Percentiles rank a stretch among this genome's conserved stretches.
Evolutionary conservation across 495 filamentous ascomycete species (phyloP).

Genomic region (Lentithecium fluviatile): DNA sequence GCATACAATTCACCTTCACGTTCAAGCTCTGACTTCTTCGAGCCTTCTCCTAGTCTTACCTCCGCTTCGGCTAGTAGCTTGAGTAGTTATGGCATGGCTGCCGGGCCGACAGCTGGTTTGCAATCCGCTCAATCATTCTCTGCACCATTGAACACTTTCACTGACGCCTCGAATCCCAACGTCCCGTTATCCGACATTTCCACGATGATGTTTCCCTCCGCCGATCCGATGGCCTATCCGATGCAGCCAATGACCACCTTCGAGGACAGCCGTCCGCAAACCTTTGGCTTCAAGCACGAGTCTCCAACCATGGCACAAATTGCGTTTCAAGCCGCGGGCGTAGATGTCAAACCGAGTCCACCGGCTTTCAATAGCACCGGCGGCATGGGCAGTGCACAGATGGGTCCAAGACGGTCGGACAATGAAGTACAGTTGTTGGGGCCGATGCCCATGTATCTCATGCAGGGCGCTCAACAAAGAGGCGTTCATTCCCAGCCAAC

Average conservation of each 20-base stretch:
- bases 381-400: not conserved
- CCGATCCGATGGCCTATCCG: slow-evolving; percentile 87
- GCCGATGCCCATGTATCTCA: slow-evolving; percentile 56
- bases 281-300: slow-evolving; percentile 38
- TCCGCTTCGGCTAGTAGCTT: slow-evolving; percentile 17
- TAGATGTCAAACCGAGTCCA: slow-evolving; percentile 22
- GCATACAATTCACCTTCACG: slow-evolving; percentile 15
- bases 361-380: slow-evolving; percentile 4
- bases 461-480: slow-evolving; percentile 41
- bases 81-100: slow-evolving; percentile 3
- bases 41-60: slow-evolving; percentile 28
- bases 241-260: slow-evolving; percentile 73
- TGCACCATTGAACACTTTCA: slow-evolving; percentile 20
- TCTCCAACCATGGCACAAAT: slow-evolving; percentile 13
- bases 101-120: slow-evolving; percentile 10
- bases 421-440: slow-evolving; percentile 57
- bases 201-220: slow-evolving; percentile 88
- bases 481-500: slow-evolving; percentile 4
- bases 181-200: slow-evolving; percentile 68
- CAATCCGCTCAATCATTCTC: slow-evolving; percentile 9
- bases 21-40: slow-evolving; percentile 28
- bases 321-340: slow-evolving; percentile 6
- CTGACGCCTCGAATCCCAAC: slow-evolving; percentile 37
- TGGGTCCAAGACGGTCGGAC: slow-evolving; percentile 32
- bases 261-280: slow-evolving; percentile 50